Evolutionary conservation across 129 eudicot genomes (phyloP), one percentile per base, ranked within the genome.

Genomic region (Ambrosia artemisiifolia): DNA sequence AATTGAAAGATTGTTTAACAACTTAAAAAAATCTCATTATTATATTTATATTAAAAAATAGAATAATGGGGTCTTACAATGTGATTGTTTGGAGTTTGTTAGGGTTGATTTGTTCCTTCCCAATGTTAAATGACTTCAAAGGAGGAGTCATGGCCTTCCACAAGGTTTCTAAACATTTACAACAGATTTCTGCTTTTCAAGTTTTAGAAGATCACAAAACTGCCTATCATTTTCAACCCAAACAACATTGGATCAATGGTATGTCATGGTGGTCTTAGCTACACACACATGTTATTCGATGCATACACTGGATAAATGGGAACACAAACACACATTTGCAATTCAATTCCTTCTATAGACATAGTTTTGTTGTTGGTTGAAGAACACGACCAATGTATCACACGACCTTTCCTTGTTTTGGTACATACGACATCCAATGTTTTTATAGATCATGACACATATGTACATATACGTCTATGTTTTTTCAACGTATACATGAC

Each of bases 161-260:
- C 50, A 35, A 68, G 62, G 68, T 57, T 46, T 69, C 61, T 57
- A 61, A 47, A 38, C 75, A 47, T 16, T 76, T 76, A 42, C 80
- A 76, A 57, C 74, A 76, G 48, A 35, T 46, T 40, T 44, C 10
- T 17, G 51, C 75, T 6, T 3, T 11, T 6, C 49, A 68, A 49
- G 24, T 68, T 18, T 7, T 57, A 34, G 42, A 67, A 10, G 63
- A 43, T 67, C 87, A 82, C 50, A 60, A 92, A 80, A 86, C 96
- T 19, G 85, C 81, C 17, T 88, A 69, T 63, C 97, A 91, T 61
- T 91, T 91, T 72, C 96, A 91, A 54, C 96, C 97, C 4, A 47
- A 75, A 13, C 77, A 75, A 9, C 77, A 91, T 28, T 91, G 96
- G 97, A 86, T 91, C 64, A 91, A 91, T 43, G 96, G 97, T 86